These are phyloP conservation scores for Cudoniella acicularis DNA, from an alignment of 495 filamentous ascomycete genomes.

Conservation along the genomic window DNA sequence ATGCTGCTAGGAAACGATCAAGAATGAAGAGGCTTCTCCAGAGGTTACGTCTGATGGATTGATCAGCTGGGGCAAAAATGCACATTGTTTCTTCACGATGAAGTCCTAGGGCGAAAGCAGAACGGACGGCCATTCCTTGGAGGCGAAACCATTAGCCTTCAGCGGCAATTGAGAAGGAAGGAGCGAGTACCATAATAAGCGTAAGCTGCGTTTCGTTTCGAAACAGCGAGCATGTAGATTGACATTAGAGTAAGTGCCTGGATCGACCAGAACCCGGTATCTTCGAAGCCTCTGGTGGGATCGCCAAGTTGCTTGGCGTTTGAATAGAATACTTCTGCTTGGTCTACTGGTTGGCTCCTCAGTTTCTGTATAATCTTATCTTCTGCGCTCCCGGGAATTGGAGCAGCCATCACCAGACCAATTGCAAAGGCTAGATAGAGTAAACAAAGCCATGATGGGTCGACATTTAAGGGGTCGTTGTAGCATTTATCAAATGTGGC, in stretches of 20 bases:
- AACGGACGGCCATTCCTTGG: constrained; percentile 59
- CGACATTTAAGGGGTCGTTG: constrained; percentile 44
- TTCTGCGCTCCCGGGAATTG: constrained; percentile 42
- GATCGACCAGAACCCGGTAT: constrained; percentile 60
- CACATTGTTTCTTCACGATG: constrained; percentile 59
- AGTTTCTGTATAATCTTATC: constrained; percentile 48
- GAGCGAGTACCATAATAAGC: constrained; percentile 48
- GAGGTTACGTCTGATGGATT: constrained; percentile 46
- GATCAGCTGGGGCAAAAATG: constrained; percentile 42
- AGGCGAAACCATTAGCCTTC: constrained; percentile 12
- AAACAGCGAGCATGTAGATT: constrained; percentile 53
- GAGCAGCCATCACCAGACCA: constrained; percentile 54
- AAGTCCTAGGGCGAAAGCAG: constrained; percentile 55
- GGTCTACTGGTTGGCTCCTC: constrained; percentile 28
- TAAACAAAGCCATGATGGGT: constrained; percentile 41
- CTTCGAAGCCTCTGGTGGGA: constrained; percentile 54
- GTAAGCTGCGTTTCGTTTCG: constrained; percentile 57
- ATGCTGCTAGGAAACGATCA: constrained; percentile 56
- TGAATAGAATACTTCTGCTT: constrained; percentile 56
- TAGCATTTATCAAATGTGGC: constrained; percentile 48
- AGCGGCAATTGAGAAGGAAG: neutral
- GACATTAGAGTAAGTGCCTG: constrained; percentile 59
- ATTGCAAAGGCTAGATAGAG: constrained; percentile 54
- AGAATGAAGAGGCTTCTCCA: constrained; percentile 61
- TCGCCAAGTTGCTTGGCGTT: constrained; percentile 53